Conservation (phyloP, 176 grass and related monocot species). For the Luzula sylvatica region DNA sequence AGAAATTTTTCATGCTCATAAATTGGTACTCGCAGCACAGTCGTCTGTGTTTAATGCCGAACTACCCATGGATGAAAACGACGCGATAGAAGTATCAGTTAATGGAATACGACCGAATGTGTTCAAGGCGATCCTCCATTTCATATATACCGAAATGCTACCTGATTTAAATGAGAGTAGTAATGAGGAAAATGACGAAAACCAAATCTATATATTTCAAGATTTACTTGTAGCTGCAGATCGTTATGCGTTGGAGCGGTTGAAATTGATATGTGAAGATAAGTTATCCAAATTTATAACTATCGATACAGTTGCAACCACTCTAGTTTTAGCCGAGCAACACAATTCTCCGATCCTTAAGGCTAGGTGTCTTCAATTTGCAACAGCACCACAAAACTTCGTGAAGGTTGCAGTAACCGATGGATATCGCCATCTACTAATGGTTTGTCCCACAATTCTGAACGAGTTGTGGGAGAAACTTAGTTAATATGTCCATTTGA, state of each 20-base stretch:
- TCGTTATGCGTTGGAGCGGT: neutral
- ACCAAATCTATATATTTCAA: neutral
- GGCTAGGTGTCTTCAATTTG: neutral
- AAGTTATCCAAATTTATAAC: neutral
- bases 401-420: neutral
- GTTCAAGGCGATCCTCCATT: conserved; percentile 5
- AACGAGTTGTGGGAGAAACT: neutral
- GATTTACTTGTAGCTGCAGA: conserved; percentile 10
- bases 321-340: neutral
- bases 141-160: conserved; percentile 2
- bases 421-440: neutral
- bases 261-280: neutral
- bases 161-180: neutral
- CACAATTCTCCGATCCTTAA: conserved; percentile 3
- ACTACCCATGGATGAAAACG: neutral
- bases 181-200: neutral
- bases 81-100: neutral
- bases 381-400: neutral
- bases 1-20: conserved; percentile 4
- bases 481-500: too few species aligned
- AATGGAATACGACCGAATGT: conserved; percentile 3
- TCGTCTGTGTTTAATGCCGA: conserved; percentile 5
- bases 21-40: neutral
- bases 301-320: neutral
- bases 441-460: neutral